Evolutionary conservation across 1,284 basidiomycete species (phyloP), one percentile per base, ranked within the genome.

Genomic region (Pyrrhoderma lamaoense): DNA sequence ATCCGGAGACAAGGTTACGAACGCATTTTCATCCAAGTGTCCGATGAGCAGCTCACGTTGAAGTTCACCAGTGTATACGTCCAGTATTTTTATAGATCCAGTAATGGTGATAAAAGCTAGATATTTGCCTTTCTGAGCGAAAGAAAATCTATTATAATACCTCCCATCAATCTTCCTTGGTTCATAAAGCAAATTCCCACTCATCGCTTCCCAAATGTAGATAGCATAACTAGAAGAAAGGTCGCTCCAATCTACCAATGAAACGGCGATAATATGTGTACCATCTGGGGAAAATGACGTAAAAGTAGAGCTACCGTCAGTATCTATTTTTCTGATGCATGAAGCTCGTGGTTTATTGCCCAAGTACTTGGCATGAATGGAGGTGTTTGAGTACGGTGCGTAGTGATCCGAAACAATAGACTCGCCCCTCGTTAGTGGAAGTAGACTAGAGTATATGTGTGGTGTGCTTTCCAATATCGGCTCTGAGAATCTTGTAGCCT

Each of bases 371-470:
- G 27, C n/a, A 31, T 5, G 11, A 5, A 5, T 31, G 27, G 7
- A 31, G 5, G 5, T 31, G 38, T 18, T 5, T 5, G 38, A 40
- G 5, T 8, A 40, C 38, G n/a, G n/a, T n/a, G n/a, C n/a, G n/a
- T 51, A 51, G 25, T 25, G 42, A 23, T 9, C 31, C 7, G 40
- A 21, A 13, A 51, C 22, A 11, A 14, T 9, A 8, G 49, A 51
- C 21, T 22, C 43, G 54, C 51, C 9, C 16, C 57, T 57, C 16
- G 58, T 43, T 38, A 60, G 58, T 5, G 54, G 53, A 7, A 61
- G 27, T 16, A 57, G 57, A 22, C 59, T 60, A 13, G 60, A 9
- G 50, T 61, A 61, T n/a, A 62, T 60, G 42, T 62, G 60, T 4
- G 59, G 57, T 4, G 47, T 42, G 40, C 58, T 54, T 34, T 49